Conservation (phyloP, 129 eudicot genomes). For the Flaveria bidentis region DNA sequence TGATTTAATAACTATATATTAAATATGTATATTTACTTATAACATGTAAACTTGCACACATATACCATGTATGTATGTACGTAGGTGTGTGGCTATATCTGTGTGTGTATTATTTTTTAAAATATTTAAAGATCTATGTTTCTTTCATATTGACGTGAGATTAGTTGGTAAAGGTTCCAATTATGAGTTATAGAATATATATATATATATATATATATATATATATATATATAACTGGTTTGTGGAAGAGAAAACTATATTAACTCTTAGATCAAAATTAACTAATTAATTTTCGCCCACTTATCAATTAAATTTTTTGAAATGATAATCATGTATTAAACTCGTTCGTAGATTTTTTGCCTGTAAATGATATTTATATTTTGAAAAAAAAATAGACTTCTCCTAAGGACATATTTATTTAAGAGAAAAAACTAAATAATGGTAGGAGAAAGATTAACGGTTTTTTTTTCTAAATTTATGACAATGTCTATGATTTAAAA, state of each 20-base stretch:
- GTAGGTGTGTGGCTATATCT: background rate
- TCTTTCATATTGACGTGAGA: constrained; percentile 6
- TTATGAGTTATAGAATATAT: background rate
- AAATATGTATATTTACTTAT: too few species aligned
- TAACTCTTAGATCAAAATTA: background rate
- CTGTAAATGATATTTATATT: background rate
- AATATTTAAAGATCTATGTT: background rate
- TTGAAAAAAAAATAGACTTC: background rate
- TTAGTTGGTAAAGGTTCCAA: background rate
- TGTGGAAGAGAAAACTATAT: background rate
- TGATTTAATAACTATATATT: too few species aligned
- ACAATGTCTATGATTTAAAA: too few species aligned
- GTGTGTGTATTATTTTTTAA: background rate
- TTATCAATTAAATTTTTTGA: background rate
- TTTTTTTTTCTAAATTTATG: too few species aligned
- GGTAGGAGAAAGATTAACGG: background rate
- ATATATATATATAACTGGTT: too few species aligned
- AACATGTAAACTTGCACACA: too few species aligned
- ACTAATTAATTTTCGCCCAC: background rate
- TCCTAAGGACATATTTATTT: background rate
- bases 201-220: too few species aligned
- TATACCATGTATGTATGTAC: too few species aligned
- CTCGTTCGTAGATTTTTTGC: background rate
- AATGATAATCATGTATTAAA: too few species aligned
- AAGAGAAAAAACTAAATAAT: background rate